Conservation (phyloP, 495 filamentous ascomycete species). For the Aspergillus leporis region DNA sequence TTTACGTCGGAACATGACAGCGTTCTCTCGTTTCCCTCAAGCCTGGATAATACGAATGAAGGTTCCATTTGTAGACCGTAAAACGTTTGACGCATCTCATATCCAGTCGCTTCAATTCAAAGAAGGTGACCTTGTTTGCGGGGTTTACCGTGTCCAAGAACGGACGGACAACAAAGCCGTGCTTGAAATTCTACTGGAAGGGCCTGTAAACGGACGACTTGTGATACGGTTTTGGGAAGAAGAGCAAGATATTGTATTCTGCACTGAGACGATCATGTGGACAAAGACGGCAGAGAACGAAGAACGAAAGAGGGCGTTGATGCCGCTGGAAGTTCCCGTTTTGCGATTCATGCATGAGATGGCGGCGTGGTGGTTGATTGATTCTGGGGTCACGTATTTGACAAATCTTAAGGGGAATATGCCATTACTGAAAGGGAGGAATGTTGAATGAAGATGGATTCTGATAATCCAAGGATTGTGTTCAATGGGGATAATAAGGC, state of each 20-base stretch:
- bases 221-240: constrained; percentile 25
- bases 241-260: constrained; percentile 24
- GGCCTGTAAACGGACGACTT: constrained; percentile 29
- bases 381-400: constrained; percentile 39
- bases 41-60: constrained; percentile 27
- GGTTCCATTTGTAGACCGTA: not conserved
- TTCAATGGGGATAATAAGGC: too few species aligned
- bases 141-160: constrained; percentile 31
- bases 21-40: constrained; percentile 34
- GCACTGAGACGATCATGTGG: constrained; percentile 41
- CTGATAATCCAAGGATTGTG: too few species aligned
- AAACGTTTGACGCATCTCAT: constrained; percentile 28
- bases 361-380: constrained; percentile 42
- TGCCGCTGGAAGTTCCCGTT: constrained; percentile 35
- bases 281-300: constrained; percentile 18
- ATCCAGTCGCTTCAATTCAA: constrained; percentile 14
- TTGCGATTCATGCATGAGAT: constrained; percentile 37
- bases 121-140: constrained; percentile 35
- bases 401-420: constrained; percentile 20
- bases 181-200: constrained; percentile 29
- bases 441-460: not conserved
- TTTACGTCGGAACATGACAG: constrained; percentile 38
- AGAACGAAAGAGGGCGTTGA: constrained; percentile 2
- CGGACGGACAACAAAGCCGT: constrained; percentile 30
- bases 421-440: not conserved